Conservation (phyloP, 192 early-diverging fungal genomes). For the Cladochytrium replicatum region DNA sequence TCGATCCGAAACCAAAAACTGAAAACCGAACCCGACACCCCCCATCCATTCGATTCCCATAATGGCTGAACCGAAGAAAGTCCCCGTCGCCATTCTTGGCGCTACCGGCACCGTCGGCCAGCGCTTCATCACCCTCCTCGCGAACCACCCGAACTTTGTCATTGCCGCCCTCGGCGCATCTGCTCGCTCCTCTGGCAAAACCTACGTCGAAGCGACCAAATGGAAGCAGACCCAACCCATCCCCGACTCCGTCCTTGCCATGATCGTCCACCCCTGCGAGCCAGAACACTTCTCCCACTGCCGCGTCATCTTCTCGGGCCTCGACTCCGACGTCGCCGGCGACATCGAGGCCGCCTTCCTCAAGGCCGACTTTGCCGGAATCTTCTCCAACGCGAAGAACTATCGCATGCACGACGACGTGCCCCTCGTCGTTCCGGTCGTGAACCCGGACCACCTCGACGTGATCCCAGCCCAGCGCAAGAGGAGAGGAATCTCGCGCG, state of each 20-base stretch:
- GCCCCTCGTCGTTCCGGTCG: conserved; percentile 88
- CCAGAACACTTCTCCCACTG: conserved; percentile 65
- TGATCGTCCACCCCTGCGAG: conserved; percentile 63
- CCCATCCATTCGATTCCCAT: no score
- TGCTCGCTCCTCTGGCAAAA: conserved; percentile 77
- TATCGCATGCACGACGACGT: conserved; percentile 81
- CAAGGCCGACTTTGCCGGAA: conserved; percentile 72
- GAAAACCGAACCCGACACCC: no score
- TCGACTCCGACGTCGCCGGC: conserved; percentile 88
- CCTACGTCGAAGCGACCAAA: conserved; percentile 64
- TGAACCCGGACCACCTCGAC: conserved; percentile 83
- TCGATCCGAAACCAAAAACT: no score
- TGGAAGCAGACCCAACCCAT: conserved; percentile 85
- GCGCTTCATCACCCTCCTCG: conserved; percentile 86
- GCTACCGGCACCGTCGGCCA: conserved; percentile 98
- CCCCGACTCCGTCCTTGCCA: conserved; percentile 44
- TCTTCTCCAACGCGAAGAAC: conserved; percentile 97
- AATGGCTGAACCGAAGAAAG: conserved; percentile 16
- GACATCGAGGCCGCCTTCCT: conserved; percentile 88
- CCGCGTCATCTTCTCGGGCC: conserved; percentile 88
- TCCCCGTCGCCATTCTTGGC: conserved; percentile 83
- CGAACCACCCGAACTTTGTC: conserved; percentile 73
- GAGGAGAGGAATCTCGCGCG: conserved; percentile 42
- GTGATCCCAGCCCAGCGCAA: conserved; percentile 64
- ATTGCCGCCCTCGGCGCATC: conserved; percentile 88